Conservation (phyloP, 2,329 filamentous ascomycete genomes). For the Xylaria sp. region DNA sequence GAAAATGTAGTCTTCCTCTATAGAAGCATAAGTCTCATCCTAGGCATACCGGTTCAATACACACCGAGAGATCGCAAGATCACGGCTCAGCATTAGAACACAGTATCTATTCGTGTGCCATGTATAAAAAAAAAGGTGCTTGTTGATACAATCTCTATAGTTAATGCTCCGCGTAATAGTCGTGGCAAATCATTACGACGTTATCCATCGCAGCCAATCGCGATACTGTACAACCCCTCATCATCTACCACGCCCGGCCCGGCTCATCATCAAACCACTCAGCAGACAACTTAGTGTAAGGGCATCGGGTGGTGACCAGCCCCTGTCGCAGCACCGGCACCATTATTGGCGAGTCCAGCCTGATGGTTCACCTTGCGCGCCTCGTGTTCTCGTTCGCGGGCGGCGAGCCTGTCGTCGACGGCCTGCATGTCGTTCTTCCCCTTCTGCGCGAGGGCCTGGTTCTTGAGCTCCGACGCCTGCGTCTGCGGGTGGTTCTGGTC, state of each 20-base stretch:
- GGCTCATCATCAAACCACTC: neutral
- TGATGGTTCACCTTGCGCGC: slow-evolving; percentile 14
- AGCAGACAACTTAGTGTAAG: slow-evolving; percentile 11
- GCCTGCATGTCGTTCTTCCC: slow-evolving; percentile 42
- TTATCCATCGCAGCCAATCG: neutral
- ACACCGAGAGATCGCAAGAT: neutral
- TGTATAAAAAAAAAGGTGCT: neutral
- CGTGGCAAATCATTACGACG: neutral
- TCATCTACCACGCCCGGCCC: neutral
- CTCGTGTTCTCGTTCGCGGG: slow-evolving; percentile 39
- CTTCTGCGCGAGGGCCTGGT: slow-evolving; percentile 41
- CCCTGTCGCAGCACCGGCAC: slow-evolving; percentile 16
- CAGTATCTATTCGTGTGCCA: neutral
- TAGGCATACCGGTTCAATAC: no score
- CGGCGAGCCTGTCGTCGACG: slow-evolving; percentile 43
- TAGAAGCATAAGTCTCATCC: no score
- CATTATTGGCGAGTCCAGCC: neutral
- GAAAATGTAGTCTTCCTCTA: no score
- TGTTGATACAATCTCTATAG: slow-evolving; percentile 2
- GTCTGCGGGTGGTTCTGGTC: slow-evolving; percentile 42
- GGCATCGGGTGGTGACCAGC: slow-evolving; percentile 23
- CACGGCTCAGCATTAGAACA: neutral
- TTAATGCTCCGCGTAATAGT: neutral
- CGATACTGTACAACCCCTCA: neutral
- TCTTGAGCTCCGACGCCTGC: slow-evolving; percentile 41